phyloP scores from a whole-genome alignment of 2,329 filamentous ascomycete species.

The Sporothrix inflata region DNA sequence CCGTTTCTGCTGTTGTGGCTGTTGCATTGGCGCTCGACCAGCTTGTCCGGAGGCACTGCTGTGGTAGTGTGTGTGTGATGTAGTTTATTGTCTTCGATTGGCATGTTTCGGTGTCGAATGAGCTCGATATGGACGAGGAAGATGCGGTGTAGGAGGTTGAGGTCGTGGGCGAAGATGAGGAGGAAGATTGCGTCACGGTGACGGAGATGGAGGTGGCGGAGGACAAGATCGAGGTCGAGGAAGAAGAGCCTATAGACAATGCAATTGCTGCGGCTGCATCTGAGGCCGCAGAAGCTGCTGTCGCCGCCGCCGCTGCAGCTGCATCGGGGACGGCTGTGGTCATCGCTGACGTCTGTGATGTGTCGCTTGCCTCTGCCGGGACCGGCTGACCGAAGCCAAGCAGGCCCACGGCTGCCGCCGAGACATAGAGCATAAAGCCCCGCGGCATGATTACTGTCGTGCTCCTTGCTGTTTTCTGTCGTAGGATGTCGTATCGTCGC shows the following conservation, averaged over 20 bases:
- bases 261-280: neutral
- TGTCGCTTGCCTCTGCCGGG: slow-evolving; percentile 29
- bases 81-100: slow-evolving; percentile 74
- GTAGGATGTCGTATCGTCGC: neutral
- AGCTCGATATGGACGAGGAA: neutral
- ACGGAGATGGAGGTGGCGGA: slow-evolving; percentile 21
- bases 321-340: neutral
- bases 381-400: slow-evolving; percentile 32
- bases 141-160: neutral
- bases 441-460: slow-evolving; percentile 28
- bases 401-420: slow-evolving; percentile 33
- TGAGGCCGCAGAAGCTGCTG: neutral
- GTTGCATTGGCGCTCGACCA: slow-evolving; percentile 49
- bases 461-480: neutral
- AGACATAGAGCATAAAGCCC: slow-evolving; percentile 34
- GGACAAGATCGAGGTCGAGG: neutral
- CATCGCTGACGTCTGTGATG: slow-evolving; percentile 1
- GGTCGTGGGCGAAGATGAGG: neutral
- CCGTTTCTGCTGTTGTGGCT: neutral
- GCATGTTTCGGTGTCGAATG: slow-evolving; percentile 47
- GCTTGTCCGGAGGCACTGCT: slow-evolving; percentile 72
- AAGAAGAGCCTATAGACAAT: neutral
- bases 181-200: slow-evolving; percentile 15
- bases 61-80: slow-evolving; percentile 76
- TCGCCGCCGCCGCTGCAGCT: neutral